A percentile compares a stretch with the other conserved stretches of the same genome.
These are phyloP conservation scores for Exophiala viscosa DNA, from an alignment of 2,329 filamentous ascomycete species.

Conservation along the genomic window DNA sequence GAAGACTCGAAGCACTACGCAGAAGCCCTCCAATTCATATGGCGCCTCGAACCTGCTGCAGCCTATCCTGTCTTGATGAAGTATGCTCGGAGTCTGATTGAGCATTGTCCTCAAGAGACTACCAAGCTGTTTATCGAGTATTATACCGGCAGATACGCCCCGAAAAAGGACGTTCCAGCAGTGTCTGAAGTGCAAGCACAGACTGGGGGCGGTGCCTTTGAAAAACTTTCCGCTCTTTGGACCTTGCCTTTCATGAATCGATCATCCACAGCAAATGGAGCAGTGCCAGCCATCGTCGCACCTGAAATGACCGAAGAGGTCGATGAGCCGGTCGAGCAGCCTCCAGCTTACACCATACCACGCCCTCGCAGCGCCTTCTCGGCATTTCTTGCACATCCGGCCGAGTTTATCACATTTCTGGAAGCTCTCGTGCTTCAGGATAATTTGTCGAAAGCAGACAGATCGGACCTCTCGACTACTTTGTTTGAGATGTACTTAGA, in stretches of 20 bases:
- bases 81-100: constrained; percentile 84
- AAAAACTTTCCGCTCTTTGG: constrained; percentile 78
- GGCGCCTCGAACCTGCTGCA: constrained; percentile 74
- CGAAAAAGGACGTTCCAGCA: constrained; percentile 61
- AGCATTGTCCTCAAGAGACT: constrained; percentile 76
- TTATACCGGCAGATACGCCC: constrained; percentile 79
- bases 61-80: constrained; percentile 90
- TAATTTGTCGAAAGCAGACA: constrained; percentile 68
- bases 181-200: constrained; percentile 45
- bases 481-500: constrained; percentile 98
- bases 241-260: constrained; percentile 81
- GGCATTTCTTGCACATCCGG: constrained; percentile 88
- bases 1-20: constrained; percentile 89
- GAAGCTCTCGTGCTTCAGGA: constrained; percentile 78
- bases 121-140: constrained; percentile 91
- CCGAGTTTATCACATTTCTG: constrained; percentile 87
- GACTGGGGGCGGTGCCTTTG: constrained; percentile 70
- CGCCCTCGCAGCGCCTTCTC: constrained; percentile 88
- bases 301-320: constrained; percentile 28
- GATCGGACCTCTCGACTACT: constrained; percentile 85
- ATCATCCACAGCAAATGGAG: constrained; percentile 53
- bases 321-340: constrained; percentile 23
- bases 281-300: constrained; percentile 48
- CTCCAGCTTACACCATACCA: constrained; percentile 68
- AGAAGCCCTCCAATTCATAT: constrained; percentile 87